A percentile compares a stretch with the other conserved stretches of the same genome.
Evolutionary conservation across 2,329 filamentous ascomycete genomes (phyloP).

Genomic region (Acephala macrosclerotiorum): DNA sequence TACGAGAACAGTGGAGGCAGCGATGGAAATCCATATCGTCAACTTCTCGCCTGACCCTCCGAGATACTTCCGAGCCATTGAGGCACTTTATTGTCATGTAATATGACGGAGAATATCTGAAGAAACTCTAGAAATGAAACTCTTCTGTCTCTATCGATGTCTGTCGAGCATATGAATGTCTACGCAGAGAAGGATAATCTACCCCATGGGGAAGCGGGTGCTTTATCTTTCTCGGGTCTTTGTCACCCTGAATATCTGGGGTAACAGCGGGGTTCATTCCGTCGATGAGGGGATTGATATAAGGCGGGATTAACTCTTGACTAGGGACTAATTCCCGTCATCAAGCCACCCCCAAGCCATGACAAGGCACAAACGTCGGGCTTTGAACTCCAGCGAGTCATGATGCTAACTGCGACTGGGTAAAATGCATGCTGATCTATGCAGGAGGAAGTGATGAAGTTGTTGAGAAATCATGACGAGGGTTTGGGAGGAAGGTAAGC

Average conservation of each 20-base stretch:
- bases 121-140: background rate
- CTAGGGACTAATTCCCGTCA: slow-evolving; percentile 3
- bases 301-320: slow-evolving; percentile 3
- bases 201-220: slow-evolving; percentile 20
- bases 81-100: background rate
- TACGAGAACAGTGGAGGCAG: slow-evolving; percentile 56
- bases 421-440: slow-evolving; percentile 4
- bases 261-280: slow-evolving; percentile 14
- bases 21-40: slow-evolving; percentile 60
- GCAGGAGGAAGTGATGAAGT: background rate
- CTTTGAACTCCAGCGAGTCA: slow-evolving; percentile 3
- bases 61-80: slow-evolving; percentile 56
- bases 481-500: background rate
- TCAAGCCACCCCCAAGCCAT: background rate
- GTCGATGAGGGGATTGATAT: slow-evolving; percentile 7
- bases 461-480: background rate
- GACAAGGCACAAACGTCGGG: background rate
- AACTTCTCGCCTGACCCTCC: slow-evolving; percentile 57
- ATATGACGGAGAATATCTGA: background rate
- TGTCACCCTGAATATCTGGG: slow-evolving; percentile 4
- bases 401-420: background rate
- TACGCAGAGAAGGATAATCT: background rate
- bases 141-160: background rate
- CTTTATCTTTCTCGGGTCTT: background rate
- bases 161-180: background rate